Conservation (phyloP, 305 asterid species). For the Fraxinus nigra region DNA sequence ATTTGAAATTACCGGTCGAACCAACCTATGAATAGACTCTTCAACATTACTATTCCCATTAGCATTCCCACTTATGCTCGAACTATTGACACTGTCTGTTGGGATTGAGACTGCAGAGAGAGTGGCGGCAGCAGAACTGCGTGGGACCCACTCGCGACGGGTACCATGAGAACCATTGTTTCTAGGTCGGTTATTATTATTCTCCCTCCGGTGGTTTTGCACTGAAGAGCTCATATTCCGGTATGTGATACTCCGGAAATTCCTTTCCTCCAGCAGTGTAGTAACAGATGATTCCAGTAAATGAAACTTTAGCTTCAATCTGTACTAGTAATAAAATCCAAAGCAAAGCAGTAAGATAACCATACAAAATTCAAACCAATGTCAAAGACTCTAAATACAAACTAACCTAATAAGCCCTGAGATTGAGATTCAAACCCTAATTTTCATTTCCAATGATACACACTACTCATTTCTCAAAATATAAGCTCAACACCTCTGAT, state of each 20-base stretch:
- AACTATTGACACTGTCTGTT: constrained; percentile 35
- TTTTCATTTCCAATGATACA: neutral
- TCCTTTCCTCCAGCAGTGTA: constrained; percentile 27
- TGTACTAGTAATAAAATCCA: constrained; percentile 11
- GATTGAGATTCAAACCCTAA: constrained; percentile 18
- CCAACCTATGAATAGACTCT: constrained; percentile 30
- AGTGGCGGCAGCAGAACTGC: constrained; percentile 34
- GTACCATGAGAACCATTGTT: constrained; percentile 39
- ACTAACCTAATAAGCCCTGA: neutral
- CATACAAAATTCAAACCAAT: neutral
- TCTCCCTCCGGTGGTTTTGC: constrained; percentile 50
- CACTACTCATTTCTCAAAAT: no score
- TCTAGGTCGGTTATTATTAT: constrained; percentile 48
- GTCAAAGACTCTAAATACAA: neutral
- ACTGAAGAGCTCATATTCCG: constrained; percentile 78
- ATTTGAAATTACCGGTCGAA: constrained; percentile 29
- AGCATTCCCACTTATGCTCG: constrained; percentile 6
- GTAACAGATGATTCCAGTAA: constrained; percentile 14
- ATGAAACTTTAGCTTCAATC: constrained; percentile 31
- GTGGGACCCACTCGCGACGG: constrained; percentile 81
- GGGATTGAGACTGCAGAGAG: constrained; percentile 17
- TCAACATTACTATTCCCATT: constrained; percentile 23
- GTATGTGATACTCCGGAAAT: constrained; percentile 26
- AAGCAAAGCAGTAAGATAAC: neutral
- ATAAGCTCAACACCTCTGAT: no score